Evolutionary conservation across 192 early-diverging fungal species (phyloP), one percentile per base, ranked within the genome.

Genomic region (Coemansia sp.): DNA sequence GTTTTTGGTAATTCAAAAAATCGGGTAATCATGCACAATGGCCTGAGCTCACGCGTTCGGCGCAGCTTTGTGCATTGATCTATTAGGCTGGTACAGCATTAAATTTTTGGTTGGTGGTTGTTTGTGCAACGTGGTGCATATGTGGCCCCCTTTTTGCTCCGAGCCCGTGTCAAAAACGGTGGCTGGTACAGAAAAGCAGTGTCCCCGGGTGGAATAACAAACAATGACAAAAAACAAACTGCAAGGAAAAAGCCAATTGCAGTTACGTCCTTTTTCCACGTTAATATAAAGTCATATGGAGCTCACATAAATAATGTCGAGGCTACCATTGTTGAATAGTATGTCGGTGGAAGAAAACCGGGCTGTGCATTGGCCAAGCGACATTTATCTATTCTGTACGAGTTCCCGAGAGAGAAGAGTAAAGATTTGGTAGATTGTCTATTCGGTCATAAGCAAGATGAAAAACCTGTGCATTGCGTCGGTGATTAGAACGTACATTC

Each of bases 151-250:
- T 45, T n/a, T 13, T 45, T 29, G 8, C 29, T 16, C 53, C 19
- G 27, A n/a, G 53, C 53, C 53, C 53, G 53, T 29, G 53, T 54
- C 26, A 54, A 54, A 54, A 54, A 54, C 4, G 53, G 53, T 54
- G 53, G 53, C 53, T 54, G 53, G 29, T 29, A 54, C 29, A 35
- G 14, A 54, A 54, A 54, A 45, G 53, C 29, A 18, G 53, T 45
- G 41, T 45, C 8, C 41, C 41, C 41, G 41, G 41, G 41, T 45
- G 41, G 41, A 45, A 45, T 45, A 4, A 45, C 16, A 45, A 45
- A 45, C 41, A 45, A 45, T 45, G 41, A 13, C 41, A 45, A 45
- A 45, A 45, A 45, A 45, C 16, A 45, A 13, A 45, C 14, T 45
- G 41, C 4, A 45, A 45, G 2, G 12, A 45, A 45, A 41, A 45